Conservation (phyloP, 2,329 filamentous ascomycete genomes). For the Lachnellula hyalina region DNA sequence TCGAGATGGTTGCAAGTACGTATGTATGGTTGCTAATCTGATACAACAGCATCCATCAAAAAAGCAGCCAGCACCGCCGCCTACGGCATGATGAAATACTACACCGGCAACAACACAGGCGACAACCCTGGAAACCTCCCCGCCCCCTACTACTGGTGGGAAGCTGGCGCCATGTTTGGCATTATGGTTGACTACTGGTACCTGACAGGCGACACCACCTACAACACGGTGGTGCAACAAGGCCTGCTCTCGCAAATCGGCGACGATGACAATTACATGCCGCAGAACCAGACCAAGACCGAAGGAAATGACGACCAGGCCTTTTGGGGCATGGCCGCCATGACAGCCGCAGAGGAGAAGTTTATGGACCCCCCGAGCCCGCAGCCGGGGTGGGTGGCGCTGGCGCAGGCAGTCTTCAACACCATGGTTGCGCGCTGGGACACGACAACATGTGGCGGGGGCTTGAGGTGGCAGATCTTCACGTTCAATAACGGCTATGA, state of each 20-base stretch:
- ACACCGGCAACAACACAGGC: constrained; percentile 46
- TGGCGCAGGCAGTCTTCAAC: constrained; percentile 77
- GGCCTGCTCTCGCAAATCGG: constrained; percentile 71
- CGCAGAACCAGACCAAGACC: constrained; percentile 60
- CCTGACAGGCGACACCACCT: constrained; percentile 66
- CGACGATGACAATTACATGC: constrained; percentile 69
- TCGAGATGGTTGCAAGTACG: too few relatives aligned
- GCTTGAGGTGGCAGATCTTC: constrained; percentile 80
- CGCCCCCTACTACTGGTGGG: constrained; percentile 51
- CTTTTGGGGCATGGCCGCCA: constrained; percentile 66
- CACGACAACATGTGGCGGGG: constrained; percentile 58
- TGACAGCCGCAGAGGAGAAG: constrained; percentile 64
- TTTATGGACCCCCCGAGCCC: constrained; percentile 50
- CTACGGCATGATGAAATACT: constrained; percentile 45
- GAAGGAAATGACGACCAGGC: constrained; percentile 72
- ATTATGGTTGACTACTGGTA: constrained; percentile 78
- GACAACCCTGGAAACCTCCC: constrained; percentile 47
- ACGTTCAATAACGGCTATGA: constrained; percentile 73
- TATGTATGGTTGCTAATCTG: too few relatives aligned
- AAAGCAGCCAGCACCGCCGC: constrained; percentile 34
- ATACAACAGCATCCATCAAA: constrained; percentile 30
- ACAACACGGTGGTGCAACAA: constrained; percentile 60
- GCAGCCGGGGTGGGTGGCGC: constrained; percentile 60
- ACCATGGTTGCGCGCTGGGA: constrained; percentile 71
- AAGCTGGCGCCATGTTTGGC: constrained; percentile 69